Evolutionary conservation across 345 rosid species (phyloP).

Genomic region (Dipteronia sinensis): DNA sequence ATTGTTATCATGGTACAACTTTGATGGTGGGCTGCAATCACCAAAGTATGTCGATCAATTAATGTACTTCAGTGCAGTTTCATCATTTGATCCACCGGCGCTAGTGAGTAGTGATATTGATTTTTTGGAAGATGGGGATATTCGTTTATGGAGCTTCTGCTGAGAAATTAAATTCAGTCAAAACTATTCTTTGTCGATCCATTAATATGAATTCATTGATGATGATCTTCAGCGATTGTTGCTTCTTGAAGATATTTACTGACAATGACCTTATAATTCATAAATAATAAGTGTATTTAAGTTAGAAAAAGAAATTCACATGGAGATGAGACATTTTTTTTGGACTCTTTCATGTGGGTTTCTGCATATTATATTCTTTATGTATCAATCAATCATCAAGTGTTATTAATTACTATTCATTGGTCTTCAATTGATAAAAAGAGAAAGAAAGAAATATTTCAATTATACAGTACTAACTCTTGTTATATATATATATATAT

Average conservation of each 20-base stretch:
- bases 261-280: conserved; percentile 32
- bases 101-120: conserved; percentile 39
- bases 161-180: conserved; percentile 19
- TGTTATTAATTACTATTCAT: neutral
- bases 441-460: neutral
- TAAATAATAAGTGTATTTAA: neutral
- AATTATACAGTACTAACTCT: neutral
- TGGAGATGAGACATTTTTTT: conserved; percentile 42
- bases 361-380: conserved; percentile 22
- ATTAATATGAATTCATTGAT: conserved; percentile 18
- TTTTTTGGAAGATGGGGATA: conserved; percentile 63
- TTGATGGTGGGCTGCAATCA: conserved; percentile 48
- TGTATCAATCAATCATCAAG: conserved; percentile 26
- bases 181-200: conserved; percentile 17
- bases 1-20: conserved; percentile 38
- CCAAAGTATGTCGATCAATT: conserved; percentile 62
- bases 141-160: conserved; percentile 85
- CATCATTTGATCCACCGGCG: conserved; percentile 41
- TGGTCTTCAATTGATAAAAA: neutral
- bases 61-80: conserved; percentile 31
- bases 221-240: conserved; percentile 19
- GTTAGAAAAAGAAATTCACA: conserved; percentile 35
- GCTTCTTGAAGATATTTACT: conserved; percentile 41
- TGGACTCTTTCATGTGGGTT: conserved; percentile 37
- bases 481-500: neutral